phyloP scores from a whole-genome alignment of 2,329 filamentous ascomycete genomes.

The Penicillium sp. region DNA sequence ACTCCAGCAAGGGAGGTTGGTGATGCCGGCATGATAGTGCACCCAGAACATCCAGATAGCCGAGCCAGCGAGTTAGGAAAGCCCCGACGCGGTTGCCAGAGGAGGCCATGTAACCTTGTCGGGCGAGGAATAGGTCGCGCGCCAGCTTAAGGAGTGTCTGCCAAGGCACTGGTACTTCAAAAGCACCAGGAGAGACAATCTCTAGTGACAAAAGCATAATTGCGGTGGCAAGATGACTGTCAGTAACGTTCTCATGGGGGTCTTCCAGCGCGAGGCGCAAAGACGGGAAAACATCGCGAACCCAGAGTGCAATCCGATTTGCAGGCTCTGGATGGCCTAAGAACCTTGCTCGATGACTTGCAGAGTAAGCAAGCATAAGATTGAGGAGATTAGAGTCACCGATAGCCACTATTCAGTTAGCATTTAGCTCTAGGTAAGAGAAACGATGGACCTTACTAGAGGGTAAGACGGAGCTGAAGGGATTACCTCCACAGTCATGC shows the following conservation, averaged over 20 bases:
- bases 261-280: conserved; percentile 70
- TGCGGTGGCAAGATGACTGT: conserved; percentile 76
- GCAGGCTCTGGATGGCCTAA: conserved; percentile 74
- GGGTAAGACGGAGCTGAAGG: conserved; percentile 65
- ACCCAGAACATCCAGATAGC: conserved; percentile 80
- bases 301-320: conserved; percentile 79
- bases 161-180: conserved; percentile 81
- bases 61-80: conserved; percentile 82
- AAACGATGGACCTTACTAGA: conserved; percentile 55
- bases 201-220: conserved; percentile 86
- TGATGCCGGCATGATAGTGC: conserved; percentile 66
- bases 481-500: conserved; percentile 66
- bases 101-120: conserved; percentile 63
- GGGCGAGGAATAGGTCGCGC: conserved; percentile 72
- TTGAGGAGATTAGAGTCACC: conserved; percentile 68
- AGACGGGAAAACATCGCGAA: conserved; percentile 70
- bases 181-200: conserved; percentile 80
- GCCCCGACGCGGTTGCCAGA: conserved; percentile 64
- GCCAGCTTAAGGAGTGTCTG: conserved; percentile 78
- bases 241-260: conserved; percentile 66
- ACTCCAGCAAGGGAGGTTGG: conserved; percentile 58
- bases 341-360: conserved; percentile 78
- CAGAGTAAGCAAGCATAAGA: conserved; percentile 79
- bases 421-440: conserved; percentile 27
- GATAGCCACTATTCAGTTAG: conserved; percentile 55